Evolutionary conservation across 352 stramenopile genomes (phyloP), one percentile per base, ranked within the genome.

Genomic region (Peronosclerospora sorghi): DNA sequence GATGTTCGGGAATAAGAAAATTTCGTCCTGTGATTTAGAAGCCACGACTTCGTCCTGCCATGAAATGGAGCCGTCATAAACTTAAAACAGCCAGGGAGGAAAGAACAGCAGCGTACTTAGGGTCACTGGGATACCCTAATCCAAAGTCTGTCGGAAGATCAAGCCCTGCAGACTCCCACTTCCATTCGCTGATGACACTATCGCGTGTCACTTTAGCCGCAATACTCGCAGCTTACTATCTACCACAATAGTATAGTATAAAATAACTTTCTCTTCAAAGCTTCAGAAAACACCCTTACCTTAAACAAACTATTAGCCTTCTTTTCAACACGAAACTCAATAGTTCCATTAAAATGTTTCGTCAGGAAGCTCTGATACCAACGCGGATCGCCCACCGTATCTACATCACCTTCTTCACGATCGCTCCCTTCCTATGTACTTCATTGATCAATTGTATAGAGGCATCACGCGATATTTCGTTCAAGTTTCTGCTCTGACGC

Each of bases 261-360:
- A n/a, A n/a, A n/a, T n/a, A n/a, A n/a, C n/a, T n/a, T n/a, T n/a
- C n/a, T n/a, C n/a, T n/a, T n/a, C n/a, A n/a, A n/a, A n/a, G n/a
- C n/a, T n/a, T n/a, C n/a, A n/a, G n/a, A n/a, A n/a, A n/a, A n/a
- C n/a, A n/a, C n/a, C n/a, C n/a, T n/a, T 17, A 86, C 85, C 62
- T 96, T 95, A 77, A 97, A 97, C 8, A 97, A 78, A 47, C 87
- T 94, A 63, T 98, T 92, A 14, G 92, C 94, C 54, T 97, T 97
- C 70, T 95, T 96, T 57, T 95, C 86, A n/a, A 97, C 94, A 24
- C 86, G 74, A 55, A 98, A 97, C 45, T 85, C 61, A 57, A 97
- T 96, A 18, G 60, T 73, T 19, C 78, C 77, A 30, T 83, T 62
- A 45, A 94, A 94, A 36, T 93, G 73, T 51, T 93, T 91, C 35